These are phyloP conservation scores for Phtheirospermum japonicum DNA, from an alignment of 257 asterid genomes.

Conservation along the genomic window DNA sequence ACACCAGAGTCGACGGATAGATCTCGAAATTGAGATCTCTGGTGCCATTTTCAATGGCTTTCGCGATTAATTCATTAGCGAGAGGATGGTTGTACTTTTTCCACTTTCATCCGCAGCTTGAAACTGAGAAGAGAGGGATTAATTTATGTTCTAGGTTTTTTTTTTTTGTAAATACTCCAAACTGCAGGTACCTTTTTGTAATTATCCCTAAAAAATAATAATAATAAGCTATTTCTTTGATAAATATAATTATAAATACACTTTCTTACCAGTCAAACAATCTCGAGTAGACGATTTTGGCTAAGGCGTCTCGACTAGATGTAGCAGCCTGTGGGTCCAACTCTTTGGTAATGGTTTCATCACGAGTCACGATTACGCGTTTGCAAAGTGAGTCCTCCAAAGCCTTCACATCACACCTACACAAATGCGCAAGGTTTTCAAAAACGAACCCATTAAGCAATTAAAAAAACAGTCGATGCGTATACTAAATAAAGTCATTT, in stretches of 20 bases:
- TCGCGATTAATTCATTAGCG: too few relatives aligned
- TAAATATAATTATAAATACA: neutral
- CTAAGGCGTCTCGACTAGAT: conserved; percentile 92
- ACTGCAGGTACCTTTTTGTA: too few relatives aligned
- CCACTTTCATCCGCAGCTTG: too few relatives aligned
- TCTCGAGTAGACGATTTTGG: conserved; percentile 88
- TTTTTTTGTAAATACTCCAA: too few relatives aligned
- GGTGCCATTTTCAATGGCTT: too few relatives aligned
- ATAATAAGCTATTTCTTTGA: too few relatives aligned
- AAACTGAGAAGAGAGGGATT: too few relatives aligned
- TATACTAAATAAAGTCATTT: conserved; percentile 27
- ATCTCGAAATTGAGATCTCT: too few relatives aligned
- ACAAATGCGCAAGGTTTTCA: conserved; percentile 23
- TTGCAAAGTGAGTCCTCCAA: conserved; percentile 93
- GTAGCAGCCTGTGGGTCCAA: conserved; percentile 93
- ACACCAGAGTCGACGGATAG: too few relatives aligned
- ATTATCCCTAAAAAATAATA: too few relatives aligned
- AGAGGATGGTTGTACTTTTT: too few relatives aligned
- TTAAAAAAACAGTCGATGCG: conserved; percentile 4
- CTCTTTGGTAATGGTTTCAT: conserved; percentile 86
- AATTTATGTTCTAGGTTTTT: too few relatives aligned
- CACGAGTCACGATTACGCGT: conserved; percentile 96
- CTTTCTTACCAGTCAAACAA: conserved; percentile 85
- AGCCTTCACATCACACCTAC: conserved; percentile 91
- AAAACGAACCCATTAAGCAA: conserved; percentile 8